Conservation (phyloP, 2,329 filamentous ascomycete genomes). For the Paraphaeosphaeria minitans region DNA sequence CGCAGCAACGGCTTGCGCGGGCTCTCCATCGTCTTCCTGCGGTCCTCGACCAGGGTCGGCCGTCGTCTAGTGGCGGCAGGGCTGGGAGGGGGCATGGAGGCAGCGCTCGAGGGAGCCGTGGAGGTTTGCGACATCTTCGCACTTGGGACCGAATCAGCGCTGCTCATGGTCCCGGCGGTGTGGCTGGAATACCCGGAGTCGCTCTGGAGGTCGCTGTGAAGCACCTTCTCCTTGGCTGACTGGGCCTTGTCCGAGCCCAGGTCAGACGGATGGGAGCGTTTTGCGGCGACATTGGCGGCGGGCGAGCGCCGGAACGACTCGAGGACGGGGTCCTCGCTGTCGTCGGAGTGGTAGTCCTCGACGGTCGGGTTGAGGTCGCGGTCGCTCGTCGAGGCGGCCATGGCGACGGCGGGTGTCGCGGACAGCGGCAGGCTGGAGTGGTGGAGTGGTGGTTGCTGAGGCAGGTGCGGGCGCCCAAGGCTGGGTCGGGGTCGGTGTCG, state of each 20-base stretch:
- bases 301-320: conserved; percentile 47
- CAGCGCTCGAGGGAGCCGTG: conserved; percentile 20
- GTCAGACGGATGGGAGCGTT: conserved; percentile 50
- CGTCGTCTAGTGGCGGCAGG: conserved; percentile 27
- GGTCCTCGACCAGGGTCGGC: conserved; percentile 24
- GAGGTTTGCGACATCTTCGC: conserved; percentile 37
- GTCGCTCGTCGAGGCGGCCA: conserved; percentile 22
- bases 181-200: conserved; percentile 68
- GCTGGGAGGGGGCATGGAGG: conserved; percentile 24
- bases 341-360: conserved; percentile 52
- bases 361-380: conserved; percentile 28
- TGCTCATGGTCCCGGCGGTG: conserved; percentile 58
- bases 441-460: conserved; percentile 5
- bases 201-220: conserved; percentile 57
- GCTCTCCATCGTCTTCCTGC: conserved; percentile 27
- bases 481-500: conserved; percentile 4
- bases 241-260: conserved; percentile 39
- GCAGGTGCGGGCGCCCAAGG: conserved; percentile 8
- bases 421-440: conserved; percentile 10
- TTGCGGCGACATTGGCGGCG: conserved; percentile 58
- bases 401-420: conserved; percentile 21
- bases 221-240: conserved; percentile 30
- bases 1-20: conserved; percentile 32
- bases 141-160: conserved; percentile 58
- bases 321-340: conserved; percentile 32